A percentile compares a stretch with the other conserved stretches of the same genome.
phyloP scores from a whole-genome alignment of 306 rosid species.

The Rosa persica region DNA sequence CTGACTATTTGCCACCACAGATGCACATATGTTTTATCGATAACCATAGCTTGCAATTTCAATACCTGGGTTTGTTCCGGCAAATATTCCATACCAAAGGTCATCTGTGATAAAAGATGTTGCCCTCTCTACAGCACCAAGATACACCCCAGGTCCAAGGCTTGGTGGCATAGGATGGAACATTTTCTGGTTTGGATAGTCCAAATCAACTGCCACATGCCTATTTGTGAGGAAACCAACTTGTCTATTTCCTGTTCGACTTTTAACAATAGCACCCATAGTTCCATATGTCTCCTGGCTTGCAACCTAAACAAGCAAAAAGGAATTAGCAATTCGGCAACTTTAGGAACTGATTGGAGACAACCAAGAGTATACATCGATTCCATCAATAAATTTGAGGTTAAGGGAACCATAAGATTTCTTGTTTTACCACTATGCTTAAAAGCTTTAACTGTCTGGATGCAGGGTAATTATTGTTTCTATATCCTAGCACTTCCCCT shows the following conservation, averaged over 20 bases:
- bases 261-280: constrained; percentile 93
- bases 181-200: constrained; percentile 98
- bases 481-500: not conserved
- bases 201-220: constrained; percentile 97
- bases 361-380: constrained; percentile 21
- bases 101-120: constrained; percentile 97
- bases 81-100: constrained; percentile 96
- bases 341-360: constrained; percentile 9
- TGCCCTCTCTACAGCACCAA: constrained; percentile 99
- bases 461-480: not conserved
- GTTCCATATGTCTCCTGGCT: constrained; percentile 98
- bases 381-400: constrained; percentile 26
- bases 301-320: constrained; percentile 74
- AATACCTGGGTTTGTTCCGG: constrained; percentile 99
- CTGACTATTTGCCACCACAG: not conserved
- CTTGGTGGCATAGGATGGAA: constrained; percentile 99
- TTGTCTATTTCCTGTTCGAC: constrained; percentile 86
- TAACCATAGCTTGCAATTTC: constrained; percentile 22
- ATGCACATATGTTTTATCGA: constrained; percentile 17
- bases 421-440: not conserved
- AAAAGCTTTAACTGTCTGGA: not conserved
- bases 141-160: constrained; percentile 98
- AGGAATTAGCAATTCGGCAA: constrained; percentile 20
- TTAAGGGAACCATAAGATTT: constrained; percentile 13
- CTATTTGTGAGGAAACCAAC: constrained; percentile 97